phyloP scores from a whole-genome alignment of 371 early-diverging fungal genomes.

The Choanephora cucurbitarum region DNA sequence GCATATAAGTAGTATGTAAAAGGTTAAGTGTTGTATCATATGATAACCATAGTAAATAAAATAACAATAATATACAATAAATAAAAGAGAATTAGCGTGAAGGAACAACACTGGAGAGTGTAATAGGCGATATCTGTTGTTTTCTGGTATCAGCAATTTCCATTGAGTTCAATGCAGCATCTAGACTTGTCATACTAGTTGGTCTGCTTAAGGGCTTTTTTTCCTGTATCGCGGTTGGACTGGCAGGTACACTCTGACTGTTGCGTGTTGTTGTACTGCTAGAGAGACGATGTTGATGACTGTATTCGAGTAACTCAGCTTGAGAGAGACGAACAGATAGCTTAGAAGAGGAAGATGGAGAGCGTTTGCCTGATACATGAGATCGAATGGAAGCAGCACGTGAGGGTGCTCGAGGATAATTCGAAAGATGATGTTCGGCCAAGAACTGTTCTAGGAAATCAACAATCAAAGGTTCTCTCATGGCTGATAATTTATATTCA shows the following conservation, averaged over 20 bases:
- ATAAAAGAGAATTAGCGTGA: neutral
- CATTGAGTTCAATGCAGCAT: conserved; percentile 22
- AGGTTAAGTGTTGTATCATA: neutral
- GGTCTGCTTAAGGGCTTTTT: conserved; percentile 13
- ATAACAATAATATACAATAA: neutral
- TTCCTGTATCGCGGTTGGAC: conserved; percentile 1
- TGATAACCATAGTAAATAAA: neutral
- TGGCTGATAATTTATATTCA: conserved; percentile 78
- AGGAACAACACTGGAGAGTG: neutral
- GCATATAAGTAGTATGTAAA: conserved; percentile 1
- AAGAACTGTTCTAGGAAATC: conserved; percentile 78
- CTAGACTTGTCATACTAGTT: conserved; percentile 28
- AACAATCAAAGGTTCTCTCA: conserved; percentile 81
- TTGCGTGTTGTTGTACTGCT: conserved; percentile 17
- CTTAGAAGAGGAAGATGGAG: conserved; percentile 29
- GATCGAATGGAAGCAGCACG: conserved; percentile 54
- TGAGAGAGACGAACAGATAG: conserved; percentile 39
- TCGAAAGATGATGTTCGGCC: conserved; percentile 43
- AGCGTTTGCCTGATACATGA: conserved; percentile 19
- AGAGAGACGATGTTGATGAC: conserved; percentile 18
- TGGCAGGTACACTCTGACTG: conserved; percentile 19
- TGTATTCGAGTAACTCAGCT: conserved; percentile 41
- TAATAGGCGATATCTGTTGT: conserved; percentile 1
- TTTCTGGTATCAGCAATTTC: neutral
- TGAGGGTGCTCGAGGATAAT: conserved; percentile 23